Conservation (phyloP, 306 rosid species). For the Cajanus cajan region DNA sequence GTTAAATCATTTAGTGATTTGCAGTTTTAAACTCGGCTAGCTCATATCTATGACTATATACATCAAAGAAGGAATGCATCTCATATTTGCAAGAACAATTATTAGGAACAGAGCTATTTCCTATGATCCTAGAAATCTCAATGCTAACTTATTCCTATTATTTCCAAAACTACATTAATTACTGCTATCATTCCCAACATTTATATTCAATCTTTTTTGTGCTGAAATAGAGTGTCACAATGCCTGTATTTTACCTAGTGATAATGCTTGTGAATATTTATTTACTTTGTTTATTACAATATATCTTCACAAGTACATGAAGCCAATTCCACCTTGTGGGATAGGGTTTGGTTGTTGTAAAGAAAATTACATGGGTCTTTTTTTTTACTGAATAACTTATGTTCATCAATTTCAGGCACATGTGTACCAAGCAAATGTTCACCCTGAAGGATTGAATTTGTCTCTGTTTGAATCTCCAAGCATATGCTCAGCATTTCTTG, state of each 20-base stretch:
- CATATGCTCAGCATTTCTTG: slow-evolving; percentile 87
- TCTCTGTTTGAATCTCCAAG: slow-evolving; percentile 39
- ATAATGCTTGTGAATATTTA: neutral
- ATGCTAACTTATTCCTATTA: neutral
- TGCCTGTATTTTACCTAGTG: neutral
- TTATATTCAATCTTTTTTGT: neutral
- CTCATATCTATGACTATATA: neutral
- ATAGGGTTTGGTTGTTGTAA: neutral
- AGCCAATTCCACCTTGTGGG: neutral
- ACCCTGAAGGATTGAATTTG: slow-evolving; percentile 37
- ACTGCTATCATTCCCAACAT: neutral
- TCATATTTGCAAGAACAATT: neutral
- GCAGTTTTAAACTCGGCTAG: neutral
- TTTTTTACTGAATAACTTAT: neutral
- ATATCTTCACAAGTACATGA: neutral
- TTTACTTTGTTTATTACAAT: neutral
- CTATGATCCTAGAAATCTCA: neutral
- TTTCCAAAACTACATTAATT: neutral
- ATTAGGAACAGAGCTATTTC: neutral
- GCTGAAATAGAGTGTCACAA: neutral
- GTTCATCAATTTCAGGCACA: slow-evolving; percentile 67
- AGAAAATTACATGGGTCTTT: neutral
- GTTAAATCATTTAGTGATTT: neutral
- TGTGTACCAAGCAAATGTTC: slow-evolving; percentile 46
- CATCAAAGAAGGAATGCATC: neutral